Evolutionary conservation across 2,329 filamentous ascomycete species (phyloP).

Genomic region (Venturia asperata): DNA sequence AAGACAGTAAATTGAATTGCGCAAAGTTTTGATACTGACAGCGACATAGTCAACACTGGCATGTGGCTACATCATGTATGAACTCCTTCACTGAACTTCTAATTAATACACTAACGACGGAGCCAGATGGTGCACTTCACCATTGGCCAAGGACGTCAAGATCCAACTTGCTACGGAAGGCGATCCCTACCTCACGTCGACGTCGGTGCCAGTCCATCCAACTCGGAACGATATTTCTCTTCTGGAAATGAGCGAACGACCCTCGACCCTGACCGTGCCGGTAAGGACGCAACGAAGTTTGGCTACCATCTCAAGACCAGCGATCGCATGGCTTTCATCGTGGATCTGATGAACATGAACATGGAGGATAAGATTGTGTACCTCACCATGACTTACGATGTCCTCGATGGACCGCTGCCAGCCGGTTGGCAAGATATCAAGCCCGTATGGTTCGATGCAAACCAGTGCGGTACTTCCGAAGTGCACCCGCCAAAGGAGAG

Average conservation of each 20-base stretch:
- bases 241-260: slow-evolving; percentile 18
- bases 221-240: slow-evolving; percentile 18
- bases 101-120: not conserved
- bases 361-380: slow-evolving; percentile 18
- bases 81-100: not conserved
- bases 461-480: slow-evolving; percentile 18
- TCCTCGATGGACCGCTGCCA: slow-evolving; percentile 14
- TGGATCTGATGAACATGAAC: slow-evolving; percentile 20
- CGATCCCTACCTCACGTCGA: slow-evolving; percentile 15
- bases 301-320: slow-evolving; percentile 15
- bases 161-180: slow-evolving; percentile 15
- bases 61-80: slow-evolving; percentile 25
- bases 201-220: slow-evolving; percentile 16
- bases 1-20: not conserved
- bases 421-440: slow-evolving; percentile 10
- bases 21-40: not conserved
- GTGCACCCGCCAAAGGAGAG: slow-evolving; percentile 10
- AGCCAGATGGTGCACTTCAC: slow-evolving; percentile 15
- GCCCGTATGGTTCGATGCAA: slow-evolving; percentile 19
- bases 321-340: slow-evolving; percentile 19
- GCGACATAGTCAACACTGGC: not conserved
- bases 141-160: slow-evolving; percentile 15
- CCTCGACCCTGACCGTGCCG: not conserved
- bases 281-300: not conserved
- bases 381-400: slow-evolving; percentile 19